These are phyloP conservation scores for Pseudogymnoascus sp. DNA, from an alignment of 2,329 filamentous ascomycete genomes.

Conservation along the genomic window DNA sequence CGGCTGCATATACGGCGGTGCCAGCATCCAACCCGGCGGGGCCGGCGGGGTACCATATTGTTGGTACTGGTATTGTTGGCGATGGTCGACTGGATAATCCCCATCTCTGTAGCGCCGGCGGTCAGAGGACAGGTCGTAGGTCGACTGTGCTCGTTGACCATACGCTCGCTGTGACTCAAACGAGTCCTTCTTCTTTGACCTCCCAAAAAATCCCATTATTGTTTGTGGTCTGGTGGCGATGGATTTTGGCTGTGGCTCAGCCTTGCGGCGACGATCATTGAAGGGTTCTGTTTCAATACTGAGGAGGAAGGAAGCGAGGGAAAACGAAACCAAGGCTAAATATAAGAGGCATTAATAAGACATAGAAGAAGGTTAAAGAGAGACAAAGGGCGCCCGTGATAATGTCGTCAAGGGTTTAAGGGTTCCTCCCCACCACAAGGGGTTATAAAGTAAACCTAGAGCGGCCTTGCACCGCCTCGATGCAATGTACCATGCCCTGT, in stretches of 20 bases:
- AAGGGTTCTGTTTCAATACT: not conserved
- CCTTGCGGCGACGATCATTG: conserved; percentile 7
- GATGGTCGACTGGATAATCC: not conserved
- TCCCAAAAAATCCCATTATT: conserved; percentile 6
- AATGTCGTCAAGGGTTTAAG: conserved; percentile 8
- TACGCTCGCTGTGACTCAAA: not conserved
- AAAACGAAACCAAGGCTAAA: conserved; percentile 1
- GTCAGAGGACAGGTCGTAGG: not conserved
- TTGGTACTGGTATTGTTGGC: not conserved
- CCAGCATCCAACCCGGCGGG: not conserved
- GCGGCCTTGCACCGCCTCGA: not conserved
- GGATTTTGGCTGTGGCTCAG: conserved; percentile 2
- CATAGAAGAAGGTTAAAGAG: not conserved
- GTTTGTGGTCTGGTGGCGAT: conserved; percentile 12
- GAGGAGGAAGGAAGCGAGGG: not conserved
- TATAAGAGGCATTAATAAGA: not conserved
- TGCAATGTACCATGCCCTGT: not conserved
- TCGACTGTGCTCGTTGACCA: not conserved
- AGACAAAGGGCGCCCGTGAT: conserved; percentile 3
- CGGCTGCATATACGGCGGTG: not conserved
- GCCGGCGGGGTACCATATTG: not conserved
- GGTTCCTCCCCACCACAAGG: not conserved
- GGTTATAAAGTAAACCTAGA: conserved; percentile 5
- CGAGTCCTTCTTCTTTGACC: conserved; percentile 2
- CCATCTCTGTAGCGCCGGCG: not conserved